Evolutionary conservation across 139 green algal genomes (phyloP).

Genomic region (Tetradesmus lagerheimii): DNA sequence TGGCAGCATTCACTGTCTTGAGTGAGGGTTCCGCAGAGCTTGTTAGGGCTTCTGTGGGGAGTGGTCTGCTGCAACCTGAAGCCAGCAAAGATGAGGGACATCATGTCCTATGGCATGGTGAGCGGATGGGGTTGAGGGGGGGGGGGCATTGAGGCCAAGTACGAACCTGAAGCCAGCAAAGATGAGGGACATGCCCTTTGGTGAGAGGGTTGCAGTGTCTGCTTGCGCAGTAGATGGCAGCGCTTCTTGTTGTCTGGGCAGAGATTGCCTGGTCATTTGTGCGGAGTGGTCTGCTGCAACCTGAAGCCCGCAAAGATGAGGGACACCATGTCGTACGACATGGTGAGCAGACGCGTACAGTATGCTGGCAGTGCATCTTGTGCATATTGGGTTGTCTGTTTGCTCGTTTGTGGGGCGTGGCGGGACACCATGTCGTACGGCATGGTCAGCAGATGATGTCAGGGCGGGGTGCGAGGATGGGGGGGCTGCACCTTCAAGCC

Average conservation of each 20-base stretch:
- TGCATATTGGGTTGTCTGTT: no score
- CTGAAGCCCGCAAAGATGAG: slow-evolving; percentile 98
- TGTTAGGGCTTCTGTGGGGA: no score
- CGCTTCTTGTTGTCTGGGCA: no score
- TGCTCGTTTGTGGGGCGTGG: no score
- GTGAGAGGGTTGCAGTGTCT: no score
- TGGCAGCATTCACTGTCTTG: no score
- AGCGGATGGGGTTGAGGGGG: neutral
- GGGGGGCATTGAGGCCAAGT: no score
- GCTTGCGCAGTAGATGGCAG: no score
- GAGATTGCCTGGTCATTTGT: no score
- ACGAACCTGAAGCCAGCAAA: slow-evolving; percentile 99
- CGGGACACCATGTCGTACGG: slow-evolving; percentile 90
- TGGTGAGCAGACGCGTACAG: slow-evolving; percentile 66
- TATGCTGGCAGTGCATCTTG: no score
- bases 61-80: slow-evolving; percentile 96
- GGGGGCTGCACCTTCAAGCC: slow-evolving; percentile 98
- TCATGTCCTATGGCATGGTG: slow-evolving; percentile 92
- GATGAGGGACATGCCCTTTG: slow-evolving; percentile 96
- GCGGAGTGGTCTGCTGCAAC: slow-evolving; percentile 92
- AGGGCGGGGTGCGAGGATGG: no score
- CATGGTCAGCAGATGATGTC: slow-evolving; percentile 76
- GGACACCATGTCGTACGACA: slow-evolving; percentile 87
- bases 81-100: slow-evolving; percentile 95
- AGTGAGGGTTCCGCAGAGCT: no score